These are phyloP conservation scores for Anacardium occidentale DNA, from an alignment of 345 rosid species.

Conservation along the genomic window DNA sequence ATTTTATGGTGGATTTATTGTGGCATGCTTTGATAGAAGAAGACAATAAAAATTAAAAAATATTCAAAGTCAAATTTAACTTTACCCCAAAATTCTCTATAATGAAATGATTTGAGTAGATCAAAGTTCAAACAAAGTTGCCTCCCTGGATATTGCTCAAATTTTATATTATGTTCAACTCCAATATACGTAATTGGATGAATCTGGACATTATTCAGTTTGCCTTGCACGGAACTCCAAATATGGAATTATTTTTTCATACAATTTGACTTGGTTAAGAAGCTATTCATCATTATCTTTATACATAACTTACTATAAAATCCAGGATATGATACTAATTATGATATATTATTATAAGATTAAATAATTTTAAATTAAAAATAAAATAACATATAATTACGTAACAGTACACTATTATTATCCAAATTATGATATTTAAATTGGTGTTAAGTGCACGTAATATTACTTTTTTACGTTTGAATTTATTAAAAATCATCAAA, in stretches of 20 bases:
- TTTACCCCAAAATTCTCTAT: background rate
- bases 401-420: too few relatives aligned
- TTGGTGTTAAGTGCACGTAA: too few relatives aligned
- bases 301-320: background rate
- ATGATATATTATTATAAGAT: too few relatives aligned
- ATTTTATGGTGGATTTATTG: too few relatives aligned
- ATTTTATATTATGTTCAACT: background rate
- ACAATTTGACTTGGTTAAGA: background rate
- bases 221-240: constrained; percentile 9
- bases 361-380: too few relatives aligned
- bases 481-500: too few relatives aligned
- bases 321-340: too few relatives aligned
- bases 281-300: background rate
- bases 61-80: background rate
- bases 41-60: background rate
- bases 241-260: background rate
- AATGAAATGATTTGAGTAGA: background rate
- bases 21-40: background rate
- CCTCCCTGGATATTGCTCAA: background rate
- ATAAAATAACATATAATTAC: too few relatives aligned
- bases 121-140: constrained; percentile 4
- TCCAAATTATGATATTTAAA: too few relatives aligned
- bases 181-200: constrained; percentile 7
- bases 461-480: too few relatives aligned
- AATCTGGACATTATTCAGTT: background rate